phyloP scores from a whole-genome alignment of 2,329 filamentous ascomycete species.

The Diplodia corticola region DNA sequence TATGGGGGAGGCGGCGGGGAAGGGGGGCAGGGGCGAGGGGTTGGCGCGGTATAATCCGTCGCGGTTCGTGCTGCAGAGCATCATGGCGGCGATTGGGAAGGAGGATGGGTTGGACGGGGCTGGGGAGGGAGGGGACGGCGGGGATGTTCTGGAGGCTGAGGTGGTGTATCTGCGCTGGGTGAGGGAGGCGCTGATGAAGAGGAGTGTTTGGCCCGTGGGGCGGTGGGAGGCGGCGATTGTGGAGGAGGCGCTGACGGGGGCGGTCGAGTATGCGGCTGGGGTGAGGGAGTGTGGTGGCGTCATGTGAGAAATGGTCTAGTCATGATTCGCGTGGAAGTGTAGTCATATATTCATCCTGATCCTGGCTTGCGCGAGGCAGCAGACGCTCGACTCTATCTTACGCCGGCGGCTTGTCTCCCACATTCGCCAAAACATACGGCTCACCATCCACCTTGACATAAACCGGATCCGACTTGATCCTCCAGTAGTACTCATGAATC shows the following conservation, averaged over 20 bases:
- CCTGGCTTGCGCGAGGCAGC: too few relatives aligned
- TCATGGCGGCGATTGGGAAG: not conserved
- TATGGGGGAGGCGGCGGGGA: not conserved
- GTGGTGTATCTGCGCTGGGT: not conserved
- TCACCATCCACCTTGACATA: not conserved
- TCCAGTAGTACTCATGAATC: not conserved
- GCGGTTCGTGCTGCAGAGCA: not conserved
- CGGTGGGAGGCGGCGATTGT: slow-evolving; percentile 3
- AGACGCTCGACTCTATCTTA: not conserved
- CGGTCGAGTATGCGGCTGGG: not conserved
- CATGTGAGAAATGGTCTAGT: not conserved
- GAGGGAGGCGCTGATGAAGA: not conserved
- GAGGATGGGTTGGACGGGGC: not conserved
- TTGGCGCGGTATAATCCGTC: not conserved
- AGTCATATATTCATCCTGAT: too few relatives aligned
- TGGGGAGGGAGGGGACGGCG: not conserved
- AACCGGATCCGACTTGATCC: not conserved
- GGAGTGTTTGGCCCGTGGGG: not conserved
- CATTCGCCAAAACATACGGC: not conserved
- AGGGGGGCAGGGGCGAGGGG: not conserved
- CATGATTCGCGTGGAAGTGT: too few relatives aligned
- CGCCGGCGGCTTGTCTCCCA: not conserved
- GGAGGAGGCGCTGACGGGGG: not conserved
- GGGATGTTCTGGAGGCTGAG: not conserved
- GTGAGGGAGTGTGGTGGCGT: not conserved